Percentiles rank a stretch among this genome's conserved stretches.
Conservation (phyloP, 768 basidiomycete genomes). For the Guyanaporus albipodus region DNA sequence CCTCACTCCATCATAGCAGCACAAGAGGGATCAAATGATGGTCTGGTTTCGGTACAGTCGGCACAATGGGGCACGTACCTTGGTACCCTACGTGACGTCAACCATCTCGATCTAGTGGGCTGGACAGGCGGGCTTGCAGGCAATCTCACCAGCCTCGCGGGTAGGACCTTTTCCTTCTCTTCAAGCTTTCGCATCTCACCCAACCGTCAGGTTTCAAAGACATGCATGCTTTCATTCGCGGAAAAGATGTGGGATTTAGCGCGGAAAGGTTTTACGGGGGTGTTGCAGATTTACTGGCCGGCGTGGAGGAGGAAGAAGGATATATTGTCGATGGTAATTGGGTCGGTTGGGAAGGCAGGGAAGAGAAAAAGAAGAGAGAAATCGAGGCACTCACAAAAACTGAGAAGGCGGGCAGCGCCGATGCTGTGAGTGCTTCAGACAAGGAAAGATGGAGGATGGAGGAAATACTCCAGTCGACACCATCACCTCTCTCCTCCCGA, state of each 20-base stretch:
- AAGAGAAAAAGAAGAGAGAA: slow-evolving; percentile 12
- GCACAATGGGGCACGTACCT: slow-evolving; percentile 94
- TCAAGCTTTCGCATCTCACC: background rate
- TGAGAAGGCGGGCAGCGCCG: background rate
- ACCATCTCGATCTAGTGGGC: slow-evolving; percentile 89
- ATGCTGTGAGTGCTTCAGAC: slow-evolving; percentile 16
- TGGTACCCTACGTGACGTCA: slow-evolving; percentile 88
- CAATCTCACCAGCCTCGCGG: slow-evolving; percentile 24
- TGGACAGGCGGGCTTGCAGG: slow-evolving; percentile 57
- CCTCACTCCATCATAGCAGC: slow-evolving; percentile 78
- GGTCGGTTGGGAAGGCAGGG: slow-evolving; percentile 17
- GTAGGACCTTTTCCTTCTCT: background rate
- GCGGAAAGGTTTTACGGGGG: slow-evolving; percentile 90
- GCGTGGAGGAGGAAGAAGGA: slow-evolving; percentile 63
- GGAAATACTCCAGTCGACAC: slow-evolving; percentile 18
- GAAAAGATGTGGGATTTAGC: slow-evolving; percentile 86
- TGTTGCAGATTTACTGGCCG: slow-evolving; percentile 73
- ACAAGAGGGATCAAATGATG: slow-evolving; percentile 92
- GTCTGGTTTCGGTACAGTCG: slow-evolving; percentile 83
- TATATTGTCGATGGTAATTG: slow-evolving; percentile 22
- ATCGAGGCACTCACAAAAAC: background rate
- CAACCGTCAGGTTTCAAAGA: slow-evolving; percentile 50
- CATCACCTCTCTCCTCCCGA: slow-evolving; percentile 3
- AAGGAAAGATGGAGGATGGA: slow-evolving; percentile 26
- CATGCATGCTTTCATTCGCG: slow-evolving; percentile 85